These are phyloP conservation scores for Tubosaeta brunneosetosa DNA, from an alignment of 768 basidiomycete species.

Conservation along the genomic window DNA sequence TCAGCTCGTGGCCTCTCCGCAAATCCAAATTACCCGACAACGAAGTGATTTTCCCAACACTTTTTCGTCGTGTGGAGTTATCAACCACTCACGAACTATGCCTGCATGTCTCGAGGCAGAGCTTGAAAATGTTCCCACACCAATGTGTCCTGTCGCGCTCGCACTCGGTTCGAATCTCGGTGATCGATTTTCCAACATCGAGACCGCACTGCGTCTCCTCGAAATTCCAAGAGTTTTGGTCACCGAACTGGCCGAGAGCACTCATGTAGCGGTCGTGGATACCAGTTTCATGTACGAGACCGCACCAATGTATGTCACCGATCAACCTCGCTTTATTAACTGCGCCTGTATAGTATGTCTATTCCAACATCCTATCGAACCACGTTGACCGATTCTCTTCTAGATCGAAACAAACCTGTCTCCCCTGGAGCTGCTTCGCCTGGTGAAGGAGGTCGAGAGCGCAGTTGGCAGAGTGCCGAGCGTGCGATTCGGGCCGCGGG, in stretches of 20 bases:
- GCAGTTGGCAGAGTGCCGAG: constrained; percentile 75
- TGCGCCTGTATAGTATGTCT: constrained; percentile 80
- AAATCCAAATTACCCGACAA: constrained; percentile 54
- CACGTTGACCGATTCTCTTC: background rate
- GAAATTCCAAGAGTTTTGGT: constrained; percentile 43
- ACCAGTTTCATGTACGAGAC: constrained; percentile 94
- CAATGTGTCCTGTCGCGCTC: constrained; percentile 48
- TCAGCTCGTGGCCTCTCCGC: constrained; percentile 59
- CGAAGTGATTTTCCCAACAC: constrained; percentile 32
- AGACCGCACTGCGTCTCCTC: constrained; percentile 66
- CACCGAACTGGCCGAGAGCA: constrained; percentile 15
- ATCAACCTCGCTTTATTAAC: constrained; percentile 87
- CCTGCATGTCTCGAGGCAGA: background rate
- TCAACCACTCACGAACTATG: background rate
- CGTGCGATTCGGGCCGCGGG: constrained; percentile 80
- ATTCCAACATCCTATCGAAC: background rate
- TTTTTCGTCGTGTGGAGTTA: background rate
- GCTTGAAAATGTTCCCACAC: no score
- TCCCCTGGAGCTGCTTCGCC: constrained; percentile 52
- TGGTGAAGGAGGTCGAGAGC: constrained; percentile 71
- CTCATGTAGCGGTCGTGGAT: constrained; percentile 46
- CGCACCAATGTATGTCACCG: constrained; percentile 90
- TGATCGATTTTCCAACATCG: constrained; percentile 79
- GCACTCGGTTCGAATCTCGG: constrained; percentile 91
- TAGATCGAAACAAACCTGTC: constrained; percentile 70